These are phyloP conservation scores for Trichoderma hamatum DNA, from an alignment of 2,329 filamentous ascomycete species.

Conservation along the genomic window DNA sequence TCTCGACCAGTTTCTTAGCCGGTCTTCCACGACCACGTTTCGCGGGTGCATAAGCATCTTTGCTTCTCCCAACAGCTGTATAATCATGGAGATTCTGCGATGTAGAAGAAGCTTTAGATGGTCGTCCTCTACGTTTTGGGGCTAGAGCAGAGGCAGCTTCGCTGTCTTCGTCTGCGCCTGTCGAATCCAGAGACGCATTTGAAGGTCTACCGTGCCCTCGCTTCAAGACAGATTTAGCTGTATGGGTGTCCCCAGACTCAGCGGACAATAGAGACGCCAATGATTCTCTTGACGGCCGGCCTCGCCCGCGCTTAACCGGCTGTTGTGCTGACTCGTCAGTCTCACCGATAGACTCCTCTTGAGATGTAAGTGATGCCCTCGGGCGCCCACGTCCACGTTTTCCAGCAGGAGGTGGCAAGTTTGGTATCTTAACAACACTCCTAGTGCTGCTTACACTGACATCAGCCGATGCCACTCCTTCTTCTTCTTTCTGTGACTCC, in stretches of 20 bases:
- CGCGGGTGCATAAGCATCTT: conserved; percentile 32
- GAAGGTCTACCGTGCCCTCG: conserved; percentile 38
- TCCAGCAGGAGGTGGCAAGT: conserved; percentile 23
- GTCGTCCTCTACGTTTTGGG: conserved; percentile 18
- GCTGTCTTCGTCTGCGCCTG: conserved; percentile 4
- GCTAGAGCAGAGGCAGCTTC: background rate
- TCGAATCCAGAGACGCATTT: conserved; percentile 36
- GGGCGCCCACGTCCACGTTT: conserved; percentile 40
- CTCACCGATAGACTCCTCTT: conserved; percentile 28
- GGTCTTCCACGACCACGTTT: conserved; percentile 40
- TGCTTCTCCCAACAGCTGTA: conserved; percentile 28
- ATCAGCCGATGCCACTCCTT: conserved; percentile 23
- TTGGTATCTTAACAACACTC: background rate
- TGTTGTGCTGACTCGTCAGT: conserved; percentile 1
- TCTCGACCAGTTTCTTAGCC: conserved; percentile 37
- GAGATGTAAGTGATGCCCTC: conserved; percentile 38
- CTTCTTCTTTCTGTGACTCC: conserved; percentile 18
- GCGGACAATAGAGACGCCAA: conserved; percentile 16
- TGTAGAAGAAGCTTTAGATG: conserved; percentile 36
- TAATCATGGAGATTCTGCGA: background rate
- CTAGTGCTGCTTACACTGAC: background rate
- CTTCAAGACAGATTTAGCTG: conserved; percentile 34
- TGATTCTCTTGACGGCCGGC: conserved; percentile 29
- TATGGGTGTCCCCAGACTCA: background rate
- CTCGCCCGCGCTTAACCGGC: conserved; percentile 17